Percentiles rank a stretch among this genome's conserved stretches.
phyloP scores from a whole-genome alignment of 1,139 yeast species.

The Arxiozyma heterogenica region DNA sequence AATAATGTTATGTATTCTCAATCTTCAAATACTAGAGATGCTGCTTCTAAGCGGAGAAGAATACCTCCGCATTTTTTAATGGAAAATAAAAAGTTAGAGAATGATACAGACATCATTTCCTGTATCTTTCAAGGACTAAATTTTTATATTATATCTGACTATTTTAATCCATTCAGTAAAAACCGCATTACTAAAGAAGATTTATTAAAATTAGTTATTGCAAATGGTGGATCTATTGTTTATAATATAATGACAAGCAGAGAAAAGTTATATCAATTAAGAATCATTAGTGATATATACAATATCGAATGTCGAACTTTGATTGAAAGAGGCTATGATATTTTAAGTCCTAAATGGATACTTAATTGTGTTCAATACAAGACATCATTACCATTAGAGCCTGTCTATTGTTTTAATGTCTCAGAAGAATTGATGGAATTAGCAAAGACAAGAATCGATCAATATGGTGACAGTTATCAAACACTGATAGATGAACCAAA shows the following conservation, averaged over 20 bases:
- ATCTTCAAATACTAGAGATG: neutral
- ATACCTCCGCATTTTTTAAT: neutral
- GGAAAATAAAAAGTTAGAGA: neutral
- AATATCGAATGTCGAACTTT: constrained; percentile 41
- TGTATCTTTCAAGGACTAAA: constrained; percentile 31
- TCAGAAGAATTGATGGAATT: constrained; percentile 22
- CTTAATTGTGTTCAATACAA: constrained; percentile 48
- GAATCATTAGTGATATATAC: constrained; percentile 40
- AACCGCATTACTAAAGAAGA: constrained; percentile 32
- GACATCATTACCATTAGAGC: constrained; percentile 48
- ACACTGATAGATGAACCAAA: constrained; percentile 20
- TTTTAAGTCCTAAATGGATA: constrained; percentile 64
- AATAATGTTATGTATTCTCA: constrained; percentile 15
- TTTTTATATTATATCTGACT: constrained; percentile 40
- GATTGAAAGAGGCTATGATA: constrained; percentile 43
- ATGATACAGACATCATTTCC: constrained; percentile 4
- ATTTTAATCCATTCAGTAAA: constrained; percentile 27
- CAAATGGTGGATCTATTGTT: constrained; percentile 43
- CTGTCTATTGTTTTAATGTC: constrained; percentile 42
- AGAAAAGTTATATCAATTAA: constrained; percentile 9
- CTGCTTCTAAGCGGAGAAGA: constrained; percentile 6
- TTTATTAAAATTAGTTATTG: constrained; percentile 35
- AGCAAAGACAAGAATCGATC: constrained; percentile 35
- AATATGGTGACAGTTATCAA: constrained; percentile 47
- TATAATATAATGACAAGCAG: constrained; percentile 19